phyloP scores from a whole-genome alignment of 768 basidiomycete species.

The Boletus barrowsii region DNA sequence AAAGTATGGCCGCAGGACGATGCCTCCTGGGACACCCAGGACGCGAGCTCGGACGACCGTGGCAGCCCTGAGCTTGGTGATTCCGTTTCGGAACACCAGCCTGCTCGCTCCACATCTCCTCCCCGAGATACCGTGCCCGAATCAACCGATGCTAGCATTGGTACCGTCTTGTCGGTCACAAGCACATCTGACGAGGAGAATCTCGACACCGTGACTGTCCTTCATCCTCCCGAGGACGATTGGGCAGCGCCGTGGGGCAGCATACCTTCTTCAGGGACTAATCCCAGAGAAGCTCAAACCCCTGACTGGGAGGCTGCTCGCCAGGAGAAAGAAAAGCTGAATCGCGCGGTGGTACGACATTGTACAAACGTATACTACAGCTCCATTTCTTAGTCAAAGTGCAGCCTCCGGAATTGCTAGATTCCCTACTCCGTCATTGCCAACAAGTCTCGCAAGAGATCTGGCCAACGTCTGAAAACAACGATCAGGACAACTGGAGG shows the following conservation, averaged over 20 bases:
- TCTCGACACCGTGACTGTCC: not conserved
- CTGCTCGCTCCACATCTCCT: not conserved
- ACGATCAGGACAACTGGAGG: constrained; percentile 35
- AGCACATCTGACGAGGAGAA: not conserved
- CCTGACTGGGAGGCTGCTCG: constrained; percentile 66
- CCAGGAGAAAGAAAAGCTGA: constrained; percentile 53
- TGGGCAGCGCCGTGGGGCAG: constrained; percentile 45
- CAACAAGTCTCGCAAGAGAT: constrained; percentile 49
- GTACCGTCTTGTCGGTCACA: constrained; percentile 39
- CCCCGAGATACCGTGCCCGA: constrained; percentile 1
- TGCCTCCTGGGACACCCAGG: not conserved
- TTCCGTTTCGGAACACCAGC: not conserved
- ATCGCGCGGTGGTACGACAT: constrained; percentile 60
- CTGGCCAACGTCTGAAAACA: constrained; percentile 41
- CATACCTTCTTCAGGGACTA: constrained; percentile 11
- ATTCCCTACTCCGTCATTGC: constrained; percentile 52
- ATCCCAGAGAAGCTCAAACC: constrained; percentile 20
- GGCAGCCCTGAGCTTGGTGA: not conserved
- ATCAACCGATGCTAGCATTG: constrained; percentile 30
- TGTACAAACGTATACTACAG: constrained; percentile 9
- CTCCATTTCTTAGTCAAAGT: constrained; percentile 17
- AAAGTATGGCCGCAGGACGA: constrained; percentile 40
- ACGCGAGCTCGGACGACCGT: not conserved
- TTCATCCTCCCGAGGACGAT: constrained; percentile 14
- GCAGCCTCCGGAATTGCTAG: constrained; percentile 69